Evolutionary conservation across 192 early-diverging fungal species (phyloP).

Genomic region (Rhizoclosmatium globosum): DNA sequence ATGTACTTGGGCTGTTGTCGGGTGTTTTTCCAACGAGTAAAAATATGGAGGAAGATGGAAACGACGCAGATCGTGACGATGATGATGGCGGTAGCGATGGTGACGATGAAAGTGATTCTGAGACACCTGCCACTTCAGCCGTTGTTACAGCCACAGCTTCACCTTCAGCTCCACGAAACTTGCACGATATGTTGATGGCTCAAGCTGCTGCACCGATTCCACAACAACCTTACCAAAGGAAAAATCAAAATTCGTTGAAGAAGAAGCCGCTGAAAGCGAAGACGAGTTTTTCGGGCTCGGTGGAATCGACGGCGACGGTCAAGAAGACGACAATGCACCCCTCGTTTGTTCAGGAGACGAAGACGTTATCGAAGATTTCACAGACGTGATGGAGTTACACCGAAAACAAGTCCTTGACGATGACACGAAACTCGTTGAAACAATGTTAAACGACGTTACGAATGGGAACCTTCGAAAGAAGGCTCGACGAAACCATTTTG

Average conservation of each 20-base stretch:
- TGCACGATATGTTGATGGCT: background rate
- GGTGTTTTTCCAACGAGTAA: conserved; percentile 20
- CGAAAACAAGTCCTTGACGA: conserved; percentile 40
- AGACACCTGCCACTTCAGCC: background rate
- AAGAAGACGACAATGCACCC: conserved; percentile 29
- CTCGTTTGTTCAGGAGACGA: conserved; percentile 39
- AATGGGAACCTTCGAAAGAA: conserved; percentile 48
- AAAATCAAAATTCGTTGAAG: conserved; percentile 36
- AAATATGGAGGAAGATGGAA: conserved; percentile 12
- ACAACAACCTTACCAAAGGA: conserved; percentile 12
- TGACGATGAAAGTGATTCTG: conserved; percentile 8
- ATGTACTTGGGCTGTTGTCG: conserved; percentile 22
- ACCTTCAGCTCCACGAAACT: background rate
- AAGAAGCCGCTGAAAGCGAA: conserved; percentile 42
- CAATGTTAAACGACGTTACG: conserved; percentile 49
- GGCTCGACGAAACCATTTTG: conserved; percentile 27
- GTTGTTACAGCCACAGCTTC: background rate
- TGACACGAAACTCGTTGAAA: conserved; percentile 38
- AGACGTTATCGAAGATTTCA: conserved; percentile 43
- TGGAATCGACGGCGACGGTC: conserved; percentile 42
- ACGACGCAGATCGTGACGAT: conserved; percentile 12
- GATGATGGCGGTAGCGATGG: background rate
- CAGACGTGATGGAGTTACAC: conserved; percentile 40
- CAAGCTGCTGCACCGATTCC: background rate
- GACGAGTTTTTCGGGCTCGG: conserved; percentile 45